Evolutionary conservation across 495 filamentous ascomycete genomes (phyloP).

Genomic region (Aspergillus olivimuriae): DNA sequence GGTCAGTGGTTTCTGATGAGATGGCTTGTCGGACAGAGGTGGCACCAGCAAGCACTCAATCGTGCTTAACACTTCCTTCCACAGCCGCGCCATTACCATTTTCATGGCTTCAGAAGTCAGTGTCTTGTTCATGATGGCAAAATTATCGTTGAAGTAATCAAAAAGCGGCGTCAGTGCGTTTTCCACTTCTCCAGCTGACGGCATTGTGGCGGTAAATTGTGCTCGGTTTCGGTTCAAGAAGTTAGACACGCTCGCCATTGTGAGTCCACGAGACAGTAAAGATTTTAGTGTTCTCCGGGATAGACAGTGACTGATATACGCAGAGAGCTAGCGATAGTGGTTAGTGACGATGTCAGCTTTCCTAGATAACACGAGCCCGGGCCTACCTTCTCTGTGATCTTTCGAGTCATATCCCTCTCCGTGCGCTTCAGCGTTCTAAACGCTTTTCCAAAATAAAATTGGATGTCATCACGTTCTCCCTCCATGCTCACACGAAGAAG

Average conservation of each 20-base stretch:
- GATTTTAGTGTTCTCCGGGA: conserved; percentile 72
- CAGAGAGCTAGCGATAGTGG: conserved; percentile 60
- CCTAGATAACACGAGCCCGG: not conserved
- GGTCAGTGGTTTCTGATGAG: conserved; percentile 76
- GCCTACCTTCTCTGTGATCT: conserved; percentile 92
- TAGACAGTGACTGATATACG: conserved; percentile 86
- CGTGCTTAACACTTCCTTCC: conserved; percentile 94
- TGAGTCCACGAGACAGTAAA: conserved; percentile 66
- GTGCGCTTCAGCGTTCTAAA: conserved; percentile 92
- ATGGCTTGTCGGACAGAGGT: conserved; percentile 91
- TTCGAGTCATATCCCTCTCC: conserved; percentile 95
- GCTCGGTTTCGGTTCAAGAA: conserved; percentile 62
- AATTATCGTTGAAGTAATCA: conserved; percentile 97
- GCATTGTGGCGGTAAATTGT: conserved; percentile 47
- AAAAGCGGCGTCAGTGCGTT: conserved; percentile 85
- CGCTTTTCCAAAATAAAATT: conserved; percentile 97
- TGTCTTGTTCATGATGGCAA: conserved; percentile 96
- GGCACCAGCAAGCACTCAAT: conserved; percentile 89
- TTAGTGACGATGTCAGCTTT: conserved; percentile 13
- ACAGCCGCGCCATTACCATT: conserved; percentile 94
- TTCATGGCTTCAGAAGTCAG: conserved; percentile 90
- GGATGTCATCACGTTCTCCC: conserved; percentile 95
- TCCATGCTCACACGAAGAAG: conserved; percentile 95
- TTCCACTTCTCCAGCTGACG: conserved; percentile 67
- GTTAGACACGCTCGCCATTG: conserved; percentile 69